These are phyloP conservation scores for Rhamnella rubrinervis DNA, from an alignment of 331 rosid species.

Conservation along the genomic window DNA sequence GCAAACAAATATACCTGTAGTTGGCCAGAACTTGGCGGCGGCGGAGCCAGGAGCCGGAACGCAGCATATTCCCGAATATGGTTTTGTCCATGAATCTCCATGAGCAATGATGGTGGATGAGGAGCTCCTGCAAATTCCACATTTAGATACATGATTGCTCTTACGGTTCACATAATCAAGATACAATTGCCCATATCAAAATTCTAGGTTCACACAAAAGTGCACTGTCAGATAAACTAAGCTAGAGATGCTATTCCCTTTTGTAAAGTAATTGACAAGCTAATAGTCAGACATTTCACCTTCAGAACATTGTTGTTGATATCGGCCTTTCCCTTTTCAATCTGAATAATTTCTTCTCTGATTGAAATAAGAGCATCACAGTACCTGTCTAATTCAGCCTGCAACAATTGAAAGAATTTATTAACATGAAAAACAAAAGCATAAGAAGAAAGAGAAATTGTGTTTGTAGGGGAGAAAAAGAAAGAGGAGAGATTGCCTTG, in stretches of 20 bases:
- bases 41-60: conserved; percentile 90
- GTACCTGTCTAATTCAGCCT: conserved; percentile 95
- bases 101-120: conserved; percentile 93
- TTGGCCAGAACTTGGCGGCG: conserved; percentile 88
- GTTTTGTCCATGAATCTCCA: conserved; percentile 93
- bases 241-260: background rate
- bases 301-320: conserved; percentile 81
- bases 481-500: background rate
- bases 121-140: conserved; percentile 68
- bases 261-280: background rate
- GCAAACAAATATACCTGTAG: conserved; percentile 55
- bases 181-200: no score
- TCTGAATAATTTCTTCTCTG: conserved; percentile 75
- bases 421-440: conserved; percentile 13
- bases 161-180: no score
- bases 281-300: conserved; percentile 36
- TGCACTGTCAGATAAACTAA: no score
- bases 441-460: background rate
- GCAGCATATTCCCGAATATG: conserved; percentile 93
- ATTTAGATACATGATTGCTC: conserved; percentile 10
- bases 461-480: background rate
- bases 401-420: conserved; percentile 28
- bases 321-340: conserved; percentile 92
- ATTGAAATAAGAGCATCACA: conserved; percentile 87
- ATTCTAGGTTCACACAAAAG: no score